Evolutionary conservation across 305 asterid genomes (phyloP).

Genomic region (Withania somnifera): DNA sequence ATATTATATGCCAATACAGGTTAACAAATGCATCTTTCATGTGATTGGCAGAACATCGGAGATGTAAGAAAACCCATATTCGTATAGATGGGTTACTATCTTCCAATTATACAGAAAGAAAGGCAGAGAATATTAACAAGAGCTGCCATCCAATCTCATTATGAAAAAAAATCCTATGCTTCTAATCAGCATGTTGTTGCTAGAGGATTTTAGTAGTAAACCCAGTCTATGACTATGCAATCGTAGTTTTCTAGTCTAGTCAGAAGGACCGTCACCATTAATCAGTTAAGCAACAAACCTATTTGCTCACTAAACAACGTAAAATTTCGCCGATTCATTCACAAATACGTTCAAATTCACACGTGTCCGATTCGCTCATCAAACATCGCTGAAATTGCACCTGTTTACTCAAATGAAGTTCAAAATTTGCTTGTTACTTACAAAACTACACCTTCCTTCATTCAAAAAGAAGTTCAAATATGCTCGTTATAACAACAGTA

Average conservation of each 20-base stretch:
- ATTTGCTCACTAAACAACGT: background rate
- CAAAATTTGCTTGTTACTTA: background rate
- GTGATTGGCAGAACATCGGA: background rate
- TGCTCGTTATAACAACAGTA: background rate
- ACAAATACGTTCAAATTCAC: background rate
- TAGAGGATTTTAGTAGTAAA: background rate
- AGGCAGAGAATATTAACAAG: background rate
- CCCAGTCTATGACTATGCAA: too few species aligned
- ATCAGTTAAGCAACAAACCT: too few species aligned
- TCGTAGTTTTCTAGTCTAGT: too few species aligned
- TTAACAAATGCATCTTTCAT: background rate
- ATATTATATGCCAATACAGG: background rate
- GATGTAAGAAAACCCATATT: background rate
- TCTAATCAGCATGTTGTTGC: background rate
- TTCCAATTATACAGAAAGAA: background rate
- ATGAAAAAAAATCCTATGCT: background rate
- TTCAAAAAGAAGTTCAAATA: background rate
- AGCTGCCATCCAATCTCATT: background rate
- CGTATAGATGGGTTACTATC: background rate
- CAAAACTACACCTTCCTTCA: background rate
- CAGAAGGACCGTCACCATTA: too few species aligned
- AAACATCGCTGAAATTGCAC: background rate
- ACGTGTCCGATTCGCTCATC: too few species aligned
- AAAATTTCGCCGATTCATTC: background rate
- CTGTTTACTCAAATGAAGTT: too few species aligned